Evolutionary conservation across 2,329 filamentous ascomycete species (phyloP).

Genomic region (Aureobasidium sp.): DNA sequence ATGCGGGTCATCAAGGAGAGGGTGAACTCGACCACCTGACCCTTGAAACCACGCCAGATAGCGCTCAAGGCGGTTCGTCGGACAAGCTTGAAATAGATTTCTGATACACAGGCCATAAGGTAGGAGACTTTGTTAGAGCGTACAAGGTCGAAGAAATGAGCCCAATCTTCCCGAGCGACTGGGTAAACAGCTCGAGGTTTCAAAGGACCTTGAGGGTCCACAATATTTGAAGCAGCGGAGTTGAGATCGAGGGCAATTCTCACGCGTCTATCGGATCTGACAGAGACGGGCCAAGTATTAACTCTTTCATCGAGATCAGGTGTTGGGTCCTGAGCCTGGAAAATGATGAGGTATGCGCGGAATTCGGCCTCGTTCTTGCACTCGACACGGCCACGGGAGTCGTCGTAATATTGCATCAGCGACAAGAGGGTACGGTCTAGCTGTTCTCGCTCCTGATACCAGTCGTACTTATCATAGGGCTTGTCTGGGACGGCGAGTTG

Average conservation of each 20-base stretch:
- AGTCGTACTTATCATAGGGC: slow-evolving; percentile 46
- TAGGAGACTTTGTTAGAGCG: slow-evolving; percentile 52
- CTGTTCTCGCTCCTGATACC: slow-evolving; percentile 57
- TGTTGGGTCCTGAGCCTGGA: slow-evolving; percentile 43
- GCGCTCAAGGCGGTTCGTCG: slow-evolving; percentile 50
- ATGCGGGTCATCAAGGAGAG: slow-evolving; percentile 44
- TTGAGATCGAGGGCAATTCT: slow-evolving; percentile 52
- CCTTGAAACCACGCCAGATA: slow-evolving; percentile 45
- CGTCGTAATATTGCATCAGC: slow-evolving; percentile 54
- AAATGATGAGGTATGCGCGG: slow-evolving; percentile 54
- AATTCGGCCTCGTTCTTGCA: slow-evolving; percentile 59
- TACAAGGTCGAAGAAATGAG: slow-evolving; percentile 51
- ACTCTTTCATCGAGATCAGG: slow-evolving; percentile 53
- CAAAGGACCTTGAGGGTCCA: slow-evolving; percentile 46
- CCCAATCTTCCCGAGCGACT: slow-evolving; percentile 53
- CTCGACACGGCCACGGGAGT: slow-evolving; percentile 42
- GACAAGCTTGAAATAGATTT: slow-evolving; percentile 55
- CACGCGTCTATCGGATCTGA: slow-evolving; percentile 47
- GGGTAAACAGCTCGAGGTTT: slow-evolving; percentile 43
- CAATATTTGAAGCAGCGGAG: slow-evolving; percentile 48
- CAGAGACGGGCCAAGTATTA: slow-evolving; percentile 46
- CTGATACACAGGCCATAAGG: slow-evolving; percentile 57
- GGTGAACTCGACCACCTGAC: slow-evolving; percentile 50
- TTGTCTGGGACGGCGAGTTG: slow-evolving; percentile 47
- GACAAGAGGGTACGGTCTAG: slow-evolving; percentile 57